Percentiles rank a stretch among this genome's conserved stretches.
phyloP scores from a whole-genome alignment of 768 basidiomycete species.

The Pleurotus salmoneostramineus region DNA sequence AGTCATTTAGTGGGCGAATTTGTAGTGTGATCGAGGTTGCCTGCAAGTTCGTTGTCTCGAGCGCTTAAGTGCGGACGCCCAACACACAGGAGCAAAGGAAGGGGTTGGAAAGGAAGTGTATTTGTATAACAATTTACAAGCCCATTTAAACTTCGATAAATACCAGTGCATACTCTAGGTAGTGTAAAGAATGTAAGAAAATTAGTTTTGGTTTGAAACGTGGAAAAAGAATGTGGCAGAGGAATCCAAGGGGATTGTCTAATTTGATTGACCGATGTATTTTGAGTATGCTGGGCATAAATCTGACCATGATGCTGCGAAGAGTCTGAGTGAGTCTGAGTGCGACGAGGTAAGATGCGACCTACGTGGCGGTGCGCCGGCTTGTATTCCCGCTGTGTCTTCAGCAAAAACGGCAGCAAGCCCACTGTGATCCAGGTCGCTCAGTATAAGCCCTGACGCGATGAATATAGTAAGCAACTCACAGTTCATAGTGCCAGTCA shows the following conservation, averaged over 20 bases:
- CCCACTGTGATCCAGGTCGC: slow-evolving; percentile 15
- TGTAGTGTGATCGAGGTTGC: too few relatives aligned
- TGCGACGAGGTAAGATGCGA: neutral
- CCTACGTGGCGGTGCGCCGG: slow-evolving; percentile 14
- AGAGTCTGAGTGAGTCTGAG: neutral
- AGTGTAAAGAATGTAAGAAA: too few relatives aligned
- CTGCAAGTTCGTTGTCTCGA: too few relatives aligned
- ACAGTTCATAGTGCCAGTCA: slow-evolving; percentile 44
- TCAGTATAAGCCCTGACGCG: neutral
- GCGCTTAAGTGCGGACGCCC: too few relatives aligned
- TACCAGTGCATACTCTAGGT: too few relatives aligned
- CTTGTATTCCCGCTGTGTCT: slow-evolving; percentile 14
- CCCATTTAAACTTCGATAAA: too few relatives aligned
- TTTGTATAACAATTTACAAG: too few relatives aligned
- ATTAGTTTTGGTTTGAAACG: too few relatives aligned
- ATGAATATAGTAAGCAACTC: slow-evolving; percentile 8
- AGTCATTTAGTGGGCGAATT: too few relatives aligned
- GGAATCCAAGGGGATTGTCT: neutral
- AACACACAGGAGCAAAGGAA: too few relatives aligned
- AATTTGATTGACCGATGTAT: slow-evolving; percentile 3
- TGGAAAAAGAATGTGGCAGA: too few relatives aligned
- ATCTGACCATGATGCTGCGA: slow-evolving; percentile 19
- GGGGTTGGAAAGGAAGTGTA: too few relatives aligned
- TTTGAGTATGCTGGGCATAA: slow-evolving; percentile 15
- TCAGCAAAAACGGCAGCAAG: slow-evolving; percentile 30